Percentiles rank a stretch among this genome's conserved stretches.
phyloP scores from a whole-genome alignment of 2,329 filamentous ascomycete genomes.

The Cytospora piceae region DNA sequence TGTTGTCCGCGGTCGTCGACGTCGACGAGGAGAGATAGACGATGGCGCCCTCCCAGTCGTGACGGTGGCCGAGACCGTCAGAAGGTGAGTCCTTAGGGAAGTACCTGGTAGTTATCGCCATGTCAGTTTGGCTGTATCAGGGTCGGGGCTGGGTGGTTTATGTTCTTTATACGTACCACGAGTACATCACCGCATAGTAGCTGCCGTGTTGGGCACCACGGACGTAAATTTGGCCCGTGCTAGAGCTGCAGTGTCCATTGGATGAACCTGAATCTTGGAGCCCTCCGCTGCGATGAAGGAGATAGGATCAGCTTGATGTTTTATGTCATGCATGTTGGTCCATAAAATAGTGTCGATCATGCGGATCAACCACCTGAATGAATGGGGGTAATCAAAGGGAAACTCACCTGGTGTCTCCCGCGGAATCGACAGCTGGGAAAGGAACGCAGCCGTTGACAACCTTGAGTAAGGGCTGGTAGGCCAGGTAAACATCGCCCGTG shows the following conservation, averaged over 20 bases:
- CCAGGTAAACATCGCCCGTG: conserved; percentile 53
- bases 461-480: conserved; percentile 59
- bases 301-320: conserved; percentile 7
- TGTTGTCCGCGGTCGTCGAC: conserved; percentile 34
- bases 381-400: background rate
- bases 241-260: conserved; percentile 39
- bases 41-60: conserved; percentile 46
- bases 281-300: conserved; percentile 38
- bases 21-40: conserved; percentile 38
- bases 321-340: background rate
- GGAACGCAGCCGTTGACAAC: conserved; percentile 65
- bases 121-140: background rate
- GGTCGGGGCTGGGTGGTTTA: no score
- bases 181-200: conserved; percentile 45
- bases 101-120: conserved; percentile 39
- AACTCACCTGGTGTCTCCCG: conserved; percentile 59
- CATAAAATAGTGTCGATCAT: conserved; percentile 6
- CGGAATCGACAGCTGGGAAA: conserved; percentile 62
- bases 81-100: conserved; percentile 49
- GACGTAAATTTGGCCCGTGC: conserved; percentile 45
- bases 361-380: background rate
- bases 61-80: conserved; percentile 41
- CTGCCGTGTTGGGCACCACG: conserved; percentile 37
- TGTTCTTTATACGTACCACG: conserved; percentile 32
- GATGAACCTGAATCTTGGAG: conserved; percentile 39